Evolutionary conservation across 2,329 filamentous ascomycete species (phyloP), one percentile per base, ranked within the genome.

Genomic region (Venturia oleaginea): DNA sequence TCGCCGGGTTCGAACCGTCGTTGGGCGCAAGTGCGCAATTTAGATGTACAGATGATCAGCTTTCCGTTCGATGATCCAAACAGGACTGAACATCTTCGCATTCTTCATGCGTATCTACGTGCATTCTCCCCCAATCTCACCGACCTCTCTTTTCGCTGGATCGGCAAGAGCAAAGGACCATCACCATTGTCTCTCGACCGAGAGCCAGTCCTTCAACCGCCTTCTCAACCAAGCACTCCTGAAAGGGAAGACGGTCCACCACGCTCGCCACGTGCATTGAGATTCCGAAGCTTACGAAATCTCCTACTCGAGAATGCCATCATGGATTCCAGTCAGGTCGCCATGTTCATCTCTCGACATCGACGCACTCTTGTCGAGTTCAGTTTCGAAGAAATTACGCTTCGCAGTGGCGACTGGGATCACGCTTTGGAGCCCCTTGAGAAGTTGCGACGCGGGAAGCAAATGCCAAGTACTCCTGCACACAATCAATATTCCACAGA

Each of bases 91-190:
- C 85, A 79, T 24, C 69, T 79, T 54, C 78, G 77, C 63, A 75
- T 94, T 70, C 83, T 96, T 1, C 88, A 94, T 70, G 86, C 90
- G 69, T 96, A 92, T 72, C 81, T 96, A 67, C 84, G 88, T 64
- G 81, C 79, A 68, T 90, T 95, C 72, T 83, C 87, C 0, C 78
- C 81, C 5, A 80, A 76, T 38, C 79, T 94, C 1, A 86, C 88
- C 67, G 86, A 86, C 73, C 81, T 96, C 65, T 82, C 83, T 65
- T 95, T 96, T 75, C 83, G 84, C 65, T 96, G 92, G 91, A 79
- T 87, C 67, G 88, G 89, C 46, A 61, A 51, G 32, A 77, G 77
- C 55, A 86, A 86, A 72, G 90, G 91, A 0, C 89, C 88, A 1
- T 90, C 88, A 64, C 91, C 91, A 0, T 74, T 94, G 24, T 85